Conservation (phyloP, 2,329 filamentous ascomycete genomes). For the Dothideomycetes sp. region DNA sequence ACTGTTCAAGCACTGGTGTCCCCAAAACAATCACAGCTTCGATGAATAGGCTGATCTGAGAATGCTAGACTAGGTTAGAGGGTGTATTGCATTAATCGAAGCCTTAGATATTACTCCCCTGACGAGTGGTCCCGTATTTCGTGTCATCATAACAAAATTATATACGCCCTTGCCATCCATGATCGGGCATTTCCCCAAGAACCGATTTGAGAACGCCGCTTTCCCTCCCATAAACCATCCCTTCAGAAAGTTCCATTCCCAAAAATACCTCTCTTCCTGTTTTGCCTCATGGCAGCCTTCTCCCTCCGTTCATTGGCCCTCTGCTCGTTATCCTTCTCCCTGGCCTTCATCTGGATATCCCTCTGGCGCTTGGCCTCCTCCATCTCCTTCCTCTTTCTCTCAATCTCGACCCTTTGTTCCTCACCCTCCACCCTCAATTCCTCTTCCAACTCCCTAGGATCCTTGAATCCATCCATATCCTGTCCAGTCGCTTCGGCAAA, state of each 20-base stretch:
- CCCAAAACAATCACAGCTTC: no score
- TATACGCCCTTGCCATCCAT: no score
- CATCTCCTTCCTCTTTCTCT: conserved; percentile 27
- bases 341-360: conserved; percentile 25
- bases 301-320: conserved; percentile 23
- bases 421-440: conserved; percentile 24
- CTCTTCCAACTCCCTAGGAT: conserved; percentile 27
- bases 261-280: conserved; percentile 18
- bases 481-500: conserved; percentile 32
- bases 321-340: conserved; percentile 23
- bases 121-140: no score
- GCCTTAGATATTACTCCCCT: no score
- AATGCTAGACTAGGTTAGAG: no score
- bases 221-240: no score
- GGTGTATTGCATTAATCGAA: no score
- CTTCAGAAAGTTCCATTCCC: conserved; percentile 18
- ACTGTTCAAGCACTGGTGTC: no score
- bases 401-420: conserved; percentile 26
- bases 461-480: conserved; percentile 30
- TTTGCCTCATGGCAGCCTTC: conserved; percentile 18
- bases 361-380: conserved; percentile 26
- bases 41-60: no score
- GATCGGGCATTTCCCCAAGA: no score
- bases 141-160: no score
- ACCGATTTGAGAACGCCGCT: no score